Evolutionary conservation across 805 yeast species (phyloP).

Genomic region (Cyberlindnera mississippiensis): DNA sequence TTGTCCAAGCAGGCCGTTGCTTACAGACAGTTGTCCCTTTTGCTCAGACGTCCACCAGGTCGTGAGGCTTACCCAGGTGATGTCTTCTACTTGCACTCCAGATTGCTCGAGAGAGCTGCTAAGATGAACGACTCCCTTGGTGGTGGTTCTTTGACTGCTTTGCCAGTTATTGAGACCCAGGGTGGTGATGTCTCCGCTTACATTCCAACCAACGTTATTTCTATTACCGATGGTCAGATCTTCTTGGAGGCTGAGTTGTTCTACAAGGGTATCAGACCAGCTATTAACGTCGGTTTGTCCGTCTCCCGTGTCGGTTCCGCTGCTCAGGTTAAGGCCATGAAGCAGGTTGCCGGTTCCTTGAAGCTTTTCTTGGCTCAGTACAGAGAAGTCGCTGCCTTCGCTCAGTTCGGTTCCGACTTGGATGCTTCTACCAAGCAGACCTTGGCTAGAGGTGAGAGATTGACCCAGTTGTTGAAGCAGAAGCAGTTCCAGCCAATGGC

Average conservation of each 20-base stretch:
- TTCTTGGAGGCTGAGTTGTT: conserved; percentile 99
- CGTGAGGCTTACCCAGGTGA: conserved; percentile 28
- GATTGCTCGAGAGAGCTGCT: conserved; percentile 96
- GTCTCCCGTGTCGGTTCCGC: conserved; percentile 99
- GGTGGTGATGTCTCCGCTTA: conserved; percentile 99
- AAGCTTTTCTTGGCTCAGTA: conserved; percentile 99
- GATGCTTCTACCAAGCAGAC: conserved; percentile 99
- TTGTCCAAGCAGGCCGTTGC: conserved; percentile 99
- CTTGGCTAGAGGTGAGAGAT: conserved; percentile 99
- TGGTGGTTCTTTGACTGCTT: conserved; percentile 93
- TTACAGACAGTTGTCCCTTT: conserved; percentile 97
- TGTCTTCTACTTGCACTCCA: conserved; percentile 41
- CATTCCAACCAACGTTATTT: conserved; percentile 96
- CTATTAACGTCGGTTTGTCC: conserved; percentile 98
- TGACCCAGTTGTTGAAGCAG: conserved; percentile 97
- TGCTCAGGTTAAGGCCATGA: conserved; percentile 99
- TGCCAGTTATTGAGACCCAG: conserved; percentile 96
- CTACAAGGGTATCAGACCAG: conserved; percentile 99
- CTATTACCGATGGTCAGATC: conserved; percentile 96
- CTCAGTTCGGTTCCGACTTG: conserved; percentile 99
- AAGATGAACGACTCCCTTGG: conserved; percentile 89
- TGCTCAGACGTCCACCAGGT: conserved; percentile 55
- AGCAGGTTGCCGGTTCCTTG: conserved; percentile 99
- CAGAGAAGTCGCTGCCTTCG: conserved; percentile 99
- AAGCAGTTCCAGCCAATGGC: conserved; percentile 95